Conservation (phyloP, 73 alveolate genomes). For the Paraurostyla sp. region DNA sequence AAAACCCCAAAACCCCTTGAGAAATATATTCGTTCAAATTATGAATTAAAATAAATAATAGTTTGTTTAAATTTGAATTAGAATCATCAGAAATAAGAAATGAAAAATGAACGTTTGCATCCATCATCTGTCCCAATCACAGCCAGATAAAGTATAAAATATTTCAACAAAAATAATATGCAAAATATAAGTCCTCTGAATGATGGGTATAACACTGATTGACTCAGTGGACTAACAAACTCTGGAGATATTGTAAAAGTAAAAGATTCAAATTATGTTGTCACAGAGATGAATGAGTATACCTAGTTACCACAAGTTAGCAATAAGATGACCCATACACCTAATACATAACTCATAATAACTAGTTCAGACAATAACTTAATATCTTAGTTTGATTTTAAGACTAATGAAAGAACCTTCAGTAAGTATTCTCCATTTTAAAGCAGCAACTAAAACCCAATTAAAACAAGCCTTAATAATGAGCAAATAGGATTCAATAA, state of each 20-base stretch:
- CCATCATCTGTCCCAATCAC: too few species aligned
- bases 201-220: neutral
- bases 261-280: constrained; percentile 26
- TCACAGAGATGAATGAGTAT: constrained; percentile 23
- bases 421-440: neutral
- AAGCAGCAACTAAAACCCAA: neutral
- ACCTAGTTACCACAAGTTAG: constrained; percentile 28
- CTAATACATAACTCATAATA: neutral
- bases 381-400: neutral
- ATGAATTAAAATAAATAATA: too few species aligned
- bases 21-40: too few species aligned
- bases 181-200: neutral
- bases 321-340: constrained; percentile 14
- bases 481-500: neutral
- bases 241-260: constrained; percentile 44
- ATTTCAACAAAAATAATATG: neutral
- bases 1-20: too few species aligned
- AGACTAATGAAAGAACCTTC: neutral
- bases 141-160: neutral
- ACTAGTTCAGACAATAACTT: neutral
- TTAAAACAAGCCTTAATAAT: constrained; percentile 19
- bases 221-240: neutral
- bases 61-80: too few species aligned
- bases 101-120: constrained; percentile 18
- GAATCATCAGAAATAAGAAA: too few species aligned